These are phyloP conservation scores for Populus euphratica DNA, from an alignment of 345 rosid species.

Conservation along the genomic window DNA sequence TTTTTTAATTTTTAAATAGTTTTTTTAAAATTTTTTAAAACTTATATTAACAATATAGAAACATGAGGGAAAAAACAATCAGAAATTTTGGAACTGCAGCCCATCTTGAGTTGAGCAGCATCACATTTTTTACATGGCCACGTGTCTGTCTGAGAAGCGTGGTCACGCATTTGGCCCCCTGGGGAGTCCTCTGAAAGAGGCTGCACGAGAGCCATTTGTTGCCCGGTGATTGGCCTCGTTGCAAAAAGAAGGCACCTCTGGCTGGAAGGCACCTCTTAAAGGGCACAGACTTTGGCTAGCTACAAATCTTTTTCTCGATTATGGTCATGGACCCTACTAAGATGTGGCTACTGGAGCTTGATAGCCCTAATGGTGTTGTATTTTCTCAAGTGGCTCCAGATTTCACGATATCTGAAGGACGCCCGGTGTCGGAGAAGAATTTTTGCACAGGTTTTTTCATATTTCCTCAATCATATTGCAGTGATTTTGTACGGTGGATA, in stretches of 20 bases:
- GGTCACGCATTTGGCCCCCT: not conserved
- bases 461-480: no score
- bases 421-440: no score
- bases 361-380: not conserved
- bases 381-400: not conserved
- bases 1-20: no score
- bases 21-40: no score
- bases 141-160: conserved; percentile 4
- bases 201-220: conserved; percentile 18
- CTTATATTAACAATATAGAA: no score
- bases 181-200: conserved; percentile 8
- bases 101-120: not conserved
- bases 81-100: no score
- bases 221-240: conserved; percentile 2
- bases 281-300: not conserved
- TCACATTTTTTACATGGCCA: not conserved
- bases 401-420: not conserved
- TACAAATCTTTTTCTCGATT: not conserved
- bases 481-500: no score
- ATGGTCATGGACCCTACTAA: not conserved
- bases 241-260: conserved; percentile 4
- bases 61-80: no score
- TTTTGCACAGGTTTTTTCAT: no score
- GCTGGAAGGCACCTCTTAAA: conserved; percentile 29
- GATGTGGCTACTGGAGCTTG: conserved; percentile 10